phyloP scores from a whole-genome alignment of 1,139 yeast species.

The Candida dubliniensis region DNA sequence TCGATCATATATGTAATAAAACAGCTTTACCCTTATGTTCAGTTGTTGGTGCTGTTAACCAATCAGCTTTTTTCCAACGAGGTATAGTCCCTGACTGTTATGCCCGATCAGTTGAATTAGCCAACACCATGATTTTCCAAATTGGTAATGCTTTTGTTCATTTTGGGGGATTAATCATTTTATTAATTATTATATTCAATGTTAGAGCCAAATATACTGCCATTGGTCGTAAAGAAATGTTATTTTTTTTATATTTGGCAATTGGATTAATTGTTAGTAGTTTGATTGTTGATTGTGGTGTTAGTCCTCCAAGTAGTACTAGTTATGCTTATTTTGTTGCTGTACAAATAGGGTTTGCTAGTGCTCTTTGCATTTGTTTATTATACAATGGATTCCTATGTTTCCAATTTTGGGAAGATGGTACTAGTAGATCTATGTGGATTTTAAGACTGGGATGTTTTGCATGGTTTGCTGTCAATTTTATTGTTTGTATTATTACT shows the following conservation, averaged over 20 bases:
- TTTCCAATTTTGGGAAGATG: slow-evolving; percentile 94
- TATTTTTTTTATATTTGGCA: slow-evolving; percentile 65
- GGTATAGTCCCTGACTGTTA: slow-evolving; percentile 81
- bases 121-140: slow-evolving; percentile 88
- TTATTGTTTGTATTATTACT: slow-evolving; percentile 67
- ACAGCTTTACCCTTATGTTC: slow-evolving; percentile 81
- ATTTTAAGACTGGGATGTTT: slow-evolving; percentile 49
- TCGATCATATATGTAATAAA: slow-evolving; percentile 62
- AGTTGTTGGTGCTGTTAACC: slow-evolving; percentile 47
- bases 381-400: slow-evolving; percentile 76
- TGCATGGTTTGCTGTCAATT: slow-evolving; percentile 61
- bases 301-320: slow-evolving; percentile 77
- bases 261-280: slow-evolving; percentile 61
- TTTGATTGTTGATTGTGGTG: slow-evolving; percentile 87
- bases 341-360: slow-evolving; percentile 70
- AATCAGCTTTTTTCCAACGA: slow-evolving; percentile 29
- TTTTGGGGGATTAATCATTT: slow-evolving; percentile 65
- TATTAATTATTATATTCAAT: slow-evolving; percentile 73
- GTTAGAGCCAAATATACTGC: slow-evolving; percentile 88
- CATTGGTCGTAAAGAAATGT: slow-evolving; percentile 86
- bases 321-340: slow-evolving; percentile 83
- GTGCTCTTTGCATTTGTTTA: slow-evolving; percentile 69
- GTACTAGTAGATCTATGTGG: slow-evolving; percentile 66
- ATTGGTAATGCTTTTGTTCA: slow-evolving; percentile 88
- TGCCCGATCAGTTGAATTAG: slow-evolving; percentile 80